Evolutionary conservation across 257 asterid genomes (phyloP).

Genomic region (Salvia miltiorrhiza): DNA sequence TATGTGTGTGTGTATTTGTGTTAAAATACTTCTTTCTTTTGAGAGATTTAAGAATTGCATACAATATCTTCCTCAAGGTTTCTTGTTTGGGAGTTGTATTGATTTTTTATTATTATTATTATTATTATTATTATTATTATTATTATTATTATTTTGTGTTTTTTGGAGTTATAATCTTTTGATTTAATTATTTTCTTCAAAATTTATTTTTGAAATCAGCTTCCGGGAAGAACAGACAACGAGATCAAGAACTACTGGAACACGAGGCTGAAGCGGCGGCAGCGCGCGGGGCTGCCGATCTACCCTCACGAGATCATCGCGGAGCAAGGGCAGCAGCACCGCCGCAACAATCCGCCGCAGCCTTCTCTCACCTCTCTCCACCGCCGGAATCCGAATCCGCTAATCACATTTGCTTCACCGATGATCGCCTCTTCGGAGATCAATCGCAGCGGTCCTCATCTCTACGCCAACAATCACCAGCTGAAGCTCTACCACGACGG

Average conservation of each 20-base stretch:
- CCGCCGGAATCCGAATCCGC: conserved; percentile 19
- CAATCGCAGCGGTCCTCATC: neutral
- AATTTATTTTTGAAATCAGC: too few relatives aligned
- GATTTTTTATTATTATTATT: too few relatives aligned
- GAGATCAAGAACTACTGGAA: conserved; percentile 80
- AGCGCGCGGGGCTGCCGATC: conserved; percentile 59
- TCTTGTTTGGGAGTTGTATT: too few relatives aligned
- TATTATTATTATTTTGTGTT: too few relatives aligned
- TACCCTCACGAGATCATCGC: conserved; percentile 42
- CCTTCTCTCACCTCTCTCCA: conserved; percentile 28
- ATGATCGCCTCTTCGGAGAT: neutral
- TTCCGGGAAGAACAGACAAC: conserved; percentile 73
- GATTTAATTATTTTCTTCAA: too few relatives aligned
- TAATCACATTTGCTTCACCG: conserved; percentile 19
- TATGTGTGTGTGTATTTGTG: too few relatives aligned
- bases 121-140: too few relatives aligned
- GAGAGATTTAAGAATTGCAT: too few relatives aligned
- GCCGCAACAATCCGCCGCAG: conserved; percentile 1
- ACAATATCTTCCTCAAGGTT: too few relatives aligned
- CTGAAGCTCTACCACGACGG: conserved; percentile 25
- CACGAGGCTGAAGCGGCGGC: conserved; percentile 64
- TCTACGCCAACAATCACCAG: conserved; percentile 5
- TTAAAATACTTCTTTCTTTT: too few relatives aligned
- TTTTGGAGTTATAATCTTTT: too few relatives aligned
- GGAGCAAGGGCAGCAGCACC: neutral